These are phyloP conservation scores for Phaeosphaeriaceae sp. DNA, from an alignment of 2,329 filamentous ascomycete genomes.

Conservation along the genomic window DNA sequence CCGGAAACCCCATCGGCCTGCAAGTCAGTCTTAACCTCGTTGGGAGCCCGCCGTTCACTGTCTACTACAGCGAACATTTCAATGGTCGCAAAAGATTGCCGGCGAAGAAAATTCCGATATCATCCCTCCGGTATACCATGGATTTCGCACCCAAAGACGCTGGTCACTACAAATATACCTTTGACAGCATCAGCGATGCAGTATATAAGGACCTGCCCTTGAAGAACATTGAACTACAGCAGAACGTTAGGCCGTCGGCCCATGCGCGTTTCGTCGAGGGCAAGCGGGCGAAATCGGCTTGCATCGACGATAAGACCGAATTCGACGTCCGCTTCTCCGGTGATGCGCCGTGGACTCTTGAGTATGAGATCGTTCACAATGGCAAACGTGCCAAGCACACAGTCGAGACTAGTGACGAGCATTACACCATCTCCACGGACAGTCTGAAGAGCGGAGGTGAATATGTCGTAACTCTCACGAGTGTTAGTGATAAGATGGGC, in stretches of 20 bases:
- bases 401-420: conserved; percentile 66
- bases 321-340: conserved; percentile 79
- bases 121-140: conserved; percentile 82
- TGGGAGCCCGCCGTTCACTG: conserved; percentile 88
- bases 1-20: conserved; percentile 89
- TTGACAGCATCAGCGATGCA: conserved; percentile 79
- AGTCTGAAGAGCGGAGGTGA: conserved; percentile 82
- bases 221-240: conserved; percentile 73
- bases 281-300: conserved; percentile 68
- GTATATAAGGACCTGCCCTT: conserved; percentile 69
- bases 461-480: conserved; percentile 85
- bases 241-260: conserved; percentile 92
- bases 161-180: conserved; percentile 86
- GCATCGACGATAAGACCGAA: conserved; percentile 80
- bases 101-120: conserved; percentile 59
- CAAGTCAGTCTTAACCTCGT: conserved; percentile 88
- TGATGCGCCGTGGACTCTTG: conserved; percentile 84
- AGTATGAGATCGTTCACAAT: conserved; percentile 92
- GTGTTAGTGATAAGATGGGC: conserved; percentile 82
- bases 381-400: conserved; percentile 79
- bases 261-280: conserved; percentile 72
- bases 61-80: conserved; percentile 77
- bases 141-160: conserved; percentile 82
- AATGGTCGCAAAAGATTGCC: conserved; percentile 61
- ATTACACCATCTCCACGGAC: conserved; percentile 77